phyloP scores from a whole-genome alignment of 164 flowering plant genomes.

The Tinospora cordifolia region DNA sequence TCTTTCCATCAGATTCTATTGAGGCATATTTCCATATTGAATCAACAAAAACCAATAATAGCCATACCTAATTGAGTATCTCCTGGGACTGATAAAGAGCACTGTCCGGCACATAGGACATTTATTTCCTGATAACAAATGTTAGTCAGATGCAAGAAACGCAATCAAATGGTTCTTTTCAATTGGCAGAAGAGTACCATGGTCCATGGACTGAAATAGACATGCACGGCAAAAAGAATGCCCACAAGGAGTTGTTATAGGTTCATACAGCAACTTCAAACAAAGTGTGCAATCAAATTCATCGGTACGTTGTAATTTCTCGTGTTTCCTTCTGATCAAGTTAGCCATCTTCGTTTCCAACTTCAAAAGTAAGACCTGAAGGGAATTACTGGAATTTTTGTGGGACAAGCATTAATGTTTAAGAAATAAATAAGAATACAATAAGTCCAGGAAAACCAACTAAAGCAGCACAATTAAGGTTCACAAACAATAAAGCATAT shows the following conservation, averaged over 20 bases:
- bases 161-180: neutral
- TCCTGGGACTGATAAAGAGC: constrained; percentile 68
- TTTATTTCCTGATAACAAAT: constrained; percentile 56
- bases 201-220: constrained; percentile 91
- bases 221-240: constrained; percentile 93
- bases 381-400: constrained; percentile 44
- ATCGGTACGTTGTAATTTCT: no score
- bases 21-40: neutral
- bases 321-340: no score
- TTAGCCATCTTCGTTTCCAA: constrained; percentile 38
- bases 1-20: neutral
- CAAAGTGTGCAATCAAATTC: no score
- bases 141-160: constrained; percentile 10
- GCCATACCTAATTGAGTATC: constrained; percentile 69
- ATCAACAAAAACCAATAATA: neutral
- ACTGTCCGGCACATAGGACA: constrained; percentile 96
- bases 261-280: constrained; percentile 81
- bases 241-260: constrained; percentile 95
- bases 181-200: constrained; percentile 32
- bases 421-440: neutral
- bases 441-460: neutral
- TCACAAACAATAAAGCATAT: neutral
- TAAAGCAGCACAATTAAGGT: neutral
- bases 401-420: constrained; percentile 10
- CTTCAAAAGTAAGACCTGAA: constrained; percentile 44